Conservation (phyloP, 169 alveolate species). For the Plasmodium vivax region DNA sequence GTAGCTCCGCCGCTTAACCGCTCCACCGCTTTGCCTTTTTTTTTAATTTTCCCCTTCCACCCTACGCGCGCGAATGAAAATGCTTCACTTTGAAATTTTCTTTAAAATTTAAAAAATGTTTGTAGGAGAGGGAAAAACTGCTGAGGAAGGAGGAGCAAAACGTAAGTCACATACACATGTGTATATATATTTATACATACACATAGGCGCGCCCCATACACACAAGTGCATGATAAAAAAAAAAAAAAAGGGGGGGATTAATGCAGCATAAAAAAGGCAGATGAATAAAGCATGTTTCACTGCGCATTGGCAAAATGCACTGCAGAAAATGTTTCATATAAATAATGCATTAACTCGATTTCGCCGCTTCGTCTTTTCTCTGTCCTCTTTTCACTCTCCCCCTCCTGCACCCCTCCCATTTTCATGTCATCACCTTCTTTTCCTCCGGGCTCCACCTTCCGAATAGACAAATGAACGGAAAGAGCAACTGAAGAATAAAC, state of each 20-base stretch:
- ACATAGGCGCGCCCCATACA: background rate
- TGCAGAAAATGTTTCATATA: background rate
- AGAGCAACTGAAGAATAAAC: conserved; percentile 61
- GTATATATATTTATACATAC: background rate
- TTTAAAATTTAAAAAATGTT: conserved; percentile 30
- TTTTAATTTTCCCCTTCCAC: conserved; percentile 8
- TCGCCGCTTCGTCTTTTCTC: background rate
- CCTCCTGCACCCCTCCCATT: background rate
- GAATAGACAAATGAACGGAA: conserved; percentile 70
- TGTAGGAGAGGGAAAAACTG: conserved; percentile 54
- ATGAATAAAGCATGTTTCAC: background rate
- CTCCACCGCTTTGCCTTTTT: background rate
- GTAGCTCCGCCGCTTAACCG: background rate
- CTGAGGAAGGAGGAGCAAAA: conserved; percentile 37
- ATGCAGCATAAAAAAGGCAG: background rate
- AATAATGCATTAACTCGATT: background rate
- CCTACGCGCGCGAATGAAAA: background rate
- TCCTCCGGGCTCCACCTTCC: background rate
- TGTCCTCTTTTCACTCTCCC: background rate
- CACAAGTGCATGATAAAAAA: background rate
- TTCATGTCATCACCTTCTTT: background rate
- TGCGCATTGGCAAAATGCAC: background rate
- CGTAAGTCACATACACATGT: conserved; percentile 29
- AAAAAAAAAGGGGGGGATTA: background rate
- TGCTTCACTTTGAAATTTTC: background rate